Conservation (phyloP, 2,329 filamentous ascomycete genomes). For the Dendryphion nanum region DNA sequence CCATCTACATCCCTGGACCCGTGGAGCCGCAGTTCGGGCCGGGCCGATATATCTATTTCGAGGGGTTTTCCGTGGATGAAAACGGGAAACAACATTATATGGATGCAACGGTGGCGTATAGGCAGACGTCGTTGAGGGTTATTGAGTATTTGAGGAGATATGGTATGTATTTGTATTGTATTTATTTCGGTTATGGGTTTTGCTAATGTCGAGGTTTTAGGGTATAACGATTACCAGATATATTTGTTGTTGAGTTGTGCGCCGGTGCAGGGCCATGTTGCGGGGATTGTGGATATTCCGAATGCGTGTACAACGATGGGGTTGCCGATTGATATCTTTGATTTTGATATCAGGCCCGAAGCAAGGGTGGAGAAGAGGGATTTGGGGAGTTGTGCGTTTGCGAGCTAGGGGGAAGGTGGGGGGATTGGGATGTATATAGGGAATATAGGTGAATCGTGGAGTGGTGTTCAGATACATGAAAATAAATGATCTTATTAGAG, state of each 20-base stretch:
- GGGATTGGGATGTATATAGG: too few relatives aligned
- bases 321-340: conserved; percentile 89
- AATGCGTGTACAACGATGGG: conserved; percentile 90
- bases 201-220: too few relatives aligned
- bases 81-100: conserved; percentile 86
- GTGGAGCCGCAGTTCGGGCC: conserved; percentile 88
- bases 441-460: too few relatives aligned
- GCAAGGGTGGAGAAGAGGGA: conserved; percentile 61
- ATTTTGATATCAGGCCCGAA: conserved; percentile 81
- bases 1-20: conserved; percentile 81
- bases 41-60: conserved; percentile 77
- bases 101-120: conserved; percentile 82
- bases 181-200: too few relatives aligned
- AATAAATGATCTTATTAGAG: too few relatives aligned
- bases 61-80: conserved; percentile 88
- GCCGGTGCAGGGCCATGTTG: conserved; percentile 83
- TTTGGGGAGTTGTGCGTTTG: conserved; percentile 70
- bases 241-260: conserved; percentile 85
- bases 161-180: conserved; percentile 43
- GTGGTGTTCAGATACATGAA: too few relatives aligned
- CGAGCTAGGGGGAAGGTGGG: too few relatives aligned
- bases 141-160: conserved; percentile 79
- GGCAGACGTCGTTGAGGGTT: conserved; percentile 73
- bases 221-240: conserved; percentile 71
- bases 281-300: conserved; percentile 83